Base-by-base conservation (phyloP, 208 protist genomes). In the Trypanosoma melophagium region DNA sequence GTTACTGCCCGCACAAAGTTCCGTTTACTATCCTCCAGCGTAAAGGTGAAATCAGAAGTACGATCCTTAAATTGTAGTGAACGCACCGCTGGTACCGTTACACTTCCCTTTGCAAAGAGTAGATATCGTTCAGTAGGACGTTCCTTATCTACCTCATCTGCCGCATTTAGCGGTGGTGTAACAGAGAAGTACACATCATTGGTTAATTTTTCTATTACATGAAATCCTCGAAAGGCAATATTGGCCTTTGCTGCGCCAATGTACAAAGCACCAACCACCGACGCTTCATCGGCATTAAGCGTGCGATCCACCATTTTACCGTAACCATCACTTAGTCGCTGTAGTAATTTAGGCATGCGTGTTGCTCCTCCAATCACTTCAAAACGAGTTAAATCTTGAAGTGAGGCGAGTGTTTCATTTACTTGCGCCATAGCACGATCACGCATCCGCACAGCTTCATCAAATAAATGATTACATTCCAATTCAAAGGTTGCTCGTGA, bases 251-350 rank as follows among this genome's bases (percentile, higher is more conserved):
- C 47, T 13, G 81, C 84, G 14, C 70, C 81, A 16, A 94, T 74
- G 24, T 85, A 66, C 47, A 82, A 73, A 9, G 90, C 76, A 10
- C 92, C 92, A 41, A 92, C 31, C 28, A 86, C 92, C 1, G 76
- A 75, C 7, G 89, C 86, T 76, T 97, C 92, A 60, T 97, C 89
- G 24, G 83, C 79, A 69, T 97, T 97, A 42, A 97, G 78, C 4
- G 84, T 94, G 42, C 86, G 82, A 21, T 90, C 84, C n/a, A 80
- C 83, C 64, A 76, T 12, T 31, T 38, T 31, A 13, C 72, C 71
- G 38, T 50, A 53, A 12, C 71, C 60, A 21, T 81, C 78, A 58
- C 79, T 81, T 24, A 96, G 76, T 13, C 66, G 73, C 19, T 81
- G 69, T 35, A 91, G 66, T 55, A 97, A 80, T 55, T 54, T 61